phyloP scores from a whole-genome alignment of 2,329 filamentous ascomycete genomes.

The Penicillium glabrum region DNA sequence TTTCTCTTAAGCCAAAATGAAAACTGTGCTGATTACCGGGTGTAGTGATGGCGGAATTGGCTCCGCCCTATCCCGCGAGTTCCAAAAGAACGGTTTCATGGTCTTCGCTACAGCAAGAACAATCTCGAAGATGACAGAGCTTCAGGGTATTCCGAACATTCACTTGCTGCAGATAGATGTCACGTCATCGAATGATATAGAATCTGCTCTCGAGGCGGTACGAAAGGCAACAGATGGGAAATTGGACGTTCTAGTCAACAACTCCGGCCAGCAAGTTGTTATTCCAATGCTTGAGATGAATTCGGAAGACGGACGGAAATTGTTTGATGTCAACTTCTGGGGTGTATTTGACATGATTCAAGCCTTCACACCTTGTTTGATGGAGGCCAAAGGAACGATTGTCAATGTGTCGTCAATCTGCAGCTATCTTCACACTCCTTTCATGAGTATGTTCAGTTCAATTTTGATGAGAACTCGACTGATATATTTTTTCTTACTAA shows the following conservation, averaged over 20 bases:
- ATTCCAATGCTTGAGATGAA: slow-evolving; percentile 32
- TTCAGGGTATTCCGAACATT: slow-evolving; percentile 21
- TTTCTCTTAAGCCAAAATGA: not conserved
- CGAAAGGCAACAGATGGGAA: slow-evolving; percentile 28
- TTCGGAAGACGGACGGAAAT: not conserved
- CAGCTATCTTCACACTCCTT: slow-evolving; percentile 9
- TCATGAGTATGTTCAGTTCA: slow-evolving; percentile 19
- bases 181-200: slow-evolving; percentile 21
- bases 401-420: slow-evolving; percentile 23
- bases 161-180: slow-evolving; percentile 33
- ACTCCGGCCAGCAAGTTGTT: slow-evolving; percentile 35
- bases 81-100: slow-evolving; percentile 32
- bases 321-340: slow-evolving; percentile 35
- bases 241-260: slow-evolving; percentile 44
- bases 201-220: slow-evolving; percentile 23
- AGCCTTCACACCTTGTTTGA: slow-evolving; percentile 28
- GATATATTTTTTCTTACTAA: not conserved
- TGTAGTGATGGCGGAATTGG: slow-evolving; percentile 42
- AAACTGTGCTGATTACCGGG: slow-evolving; percentile 34
- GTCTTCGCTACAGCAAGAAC: slow-evolving; percentile 42
- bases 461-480: not conserved
- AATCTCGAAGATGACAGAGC: slow-evolving; percentile 27
- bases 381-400: slow-evolving; percentile 24
- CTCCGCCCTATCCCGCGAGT: slow-evolving; percentile 33
- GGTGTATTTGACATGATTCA: slow-evolving; percentile 24